phyloP scores from a whole-genome alignment of 148 eudicot genomes.

The Salicornia ramosissima region DNA sequence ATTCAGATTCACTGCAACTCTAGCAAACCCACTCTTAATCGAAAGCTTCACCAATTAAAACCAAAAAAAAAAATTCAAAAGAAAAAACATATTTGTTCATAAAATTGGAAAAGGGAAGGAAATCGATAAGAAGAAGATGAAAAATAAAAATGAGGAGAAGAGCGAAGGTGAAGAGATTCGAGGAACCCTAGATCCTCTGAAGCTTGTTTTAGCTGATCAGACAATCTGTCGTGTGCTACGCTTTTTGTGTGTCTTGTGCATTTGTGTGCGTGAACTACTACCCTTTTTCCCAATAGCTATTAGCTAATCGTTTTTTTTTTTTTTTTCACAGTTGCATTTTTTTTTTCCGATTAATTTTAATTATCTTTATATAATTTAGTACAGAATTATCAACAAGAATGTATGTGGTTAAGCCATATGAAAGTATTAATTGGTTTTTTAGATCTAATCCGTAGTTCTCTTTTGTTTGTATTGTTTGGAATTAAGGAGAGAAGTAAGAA shows the following conservation, averaged over 20 bases:
- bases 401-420: too few relatives aligned
- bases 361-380: too few relatives aligned
- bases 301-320: too few relatives aligned
- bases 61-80: too few relatives aligned
- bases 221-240: conserved; percentile 14
- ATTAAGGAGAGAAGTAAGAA: too few relatives aligned
- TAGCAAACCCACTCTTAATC: background rate
- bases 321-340: too few relatives aligned
- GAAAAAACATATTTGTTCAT: background rate
- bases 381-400: too few relatives aligned
- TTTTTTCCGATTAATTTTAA: too few relatives aligned
- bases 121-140: background rate
- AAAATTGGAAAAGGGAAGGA: background rate
- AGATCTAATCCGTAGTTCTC: too few relatives aligned
- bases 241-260: background rate
- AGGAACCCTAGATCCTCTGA: conserved; percentile 39
- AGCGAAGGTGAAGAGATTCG: conserved; percentile 8
- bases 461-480: too few relatives aligned
- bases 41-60: background rate
- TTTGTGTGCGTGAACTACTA: background rate
- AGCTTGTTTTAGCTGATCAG: conserved; percentile 4
- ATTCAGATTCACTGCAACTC: conserved; percentile 15
- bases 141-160: background rate
- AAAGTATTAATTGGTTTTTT: too few relatives aligned
- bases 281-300: too few relatives aligned